A percentile compares a stretch with the other conserved stretches of the same genome.
phyloP scores from a whole-genome alignment of 139 green algal species.

The Penium margaritaceum region DNA sequence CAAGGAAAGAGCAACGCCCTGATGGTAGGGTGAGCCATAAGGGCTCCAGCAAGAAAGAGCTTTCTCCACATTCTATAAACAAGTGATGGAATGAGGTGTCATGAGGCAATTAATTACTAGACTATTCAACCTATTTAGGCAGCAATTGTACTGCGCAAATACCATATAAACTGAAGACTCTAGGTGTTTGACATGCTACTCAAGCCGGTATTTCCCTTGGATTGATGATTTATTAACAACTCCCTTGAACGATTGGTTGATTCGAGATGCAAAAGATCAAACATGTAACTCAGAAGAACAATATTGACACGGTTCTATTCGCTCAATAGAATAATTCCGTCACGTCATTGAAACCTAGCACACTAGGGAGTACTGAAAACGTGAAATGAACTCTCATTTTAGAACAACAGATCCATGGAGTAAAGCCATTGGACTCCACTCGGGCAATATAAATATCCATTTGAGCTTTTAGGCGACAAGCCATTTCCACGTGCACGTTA shows the following conservation, averaged over 20 bases:
- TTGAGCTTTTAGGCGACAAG: no score
- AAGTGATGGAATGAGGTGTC: slow-evolving; percentile 52
- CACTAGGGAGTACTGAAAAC: slow-evolving; percentile 16
- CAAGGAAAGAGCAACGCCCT: no score
- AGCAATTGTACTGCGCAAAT: slow-evolving; percentile 51
- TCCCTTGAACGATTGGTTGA: slow-evolving; percentile 28
- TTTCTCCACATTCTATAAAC: slow-evolving; percentile 45
- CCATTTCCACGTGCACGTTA: no score
- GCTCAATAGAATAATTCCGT: slow-evolving; percentile 30
- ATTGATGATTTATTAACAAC: slow-evolving; percentile 39
- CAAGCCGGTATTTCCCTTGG: slow-evolving; percentile 20
- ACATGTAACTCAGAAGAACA: slow-evolving; percentile 22
- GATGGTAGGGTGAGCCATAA: no score
- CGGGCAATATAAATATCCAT: no score
- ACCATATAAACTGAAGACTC: slow-evolving; percentile 9
- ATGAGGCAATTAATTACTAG: slow-evolving; percentile 52
- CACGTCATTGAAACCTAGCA: slow-evolving; percentile 9
- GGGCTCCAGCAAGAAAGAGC: no score
- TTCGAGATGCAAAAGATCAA: slow-evolving; percentile 34
- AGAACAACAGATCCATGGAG: slow-evolving; percentile 19
- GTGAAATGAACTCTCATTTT: slow-evolving; percentile 14
- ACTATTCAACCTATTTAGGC: slow-evolving; percentile 46
- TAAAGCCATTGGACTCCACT: no score
- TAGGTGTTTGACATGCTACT: slow-evolving; percentile 25
- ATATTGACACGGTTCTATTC: slow-evolving; percentile 13